These are phyloP conservation scores for Cornus florida DNA, from an alignment of 148 eudicot species.

Conservation along the genomic window DNA sequence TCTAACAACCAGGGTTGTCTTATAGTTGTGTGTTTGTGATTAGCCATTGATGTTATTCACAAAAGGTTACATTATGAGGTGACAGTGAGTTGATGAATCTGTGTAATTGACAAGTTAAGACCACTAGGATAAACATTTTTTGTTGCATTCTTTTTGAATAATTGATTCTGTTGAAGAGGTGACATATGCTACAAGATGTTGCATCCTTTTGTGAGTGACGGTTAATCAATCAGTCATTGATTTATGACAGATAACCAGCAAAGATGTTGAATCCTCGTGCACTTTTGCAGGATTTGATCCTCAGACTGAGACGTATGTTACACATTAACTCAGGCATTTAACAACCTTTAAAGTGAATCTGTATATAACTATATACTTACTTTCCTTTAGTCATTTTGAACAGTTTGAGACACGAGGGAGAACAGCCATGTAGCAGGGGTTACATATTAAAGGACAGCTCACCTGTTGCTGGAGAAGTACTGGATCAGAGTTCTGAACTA, in stretches of 20 bases:
- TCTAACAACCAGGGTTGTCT: background rate
- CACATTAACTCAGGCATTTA: background rate
- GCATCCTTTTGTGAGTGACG: too few relatives aligned
- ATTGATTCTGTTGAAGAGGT: background rate
- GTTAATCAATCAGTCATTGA: background rate
- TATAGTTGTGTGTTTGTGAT: background rate
- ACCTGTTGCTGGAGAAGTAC: background rate
- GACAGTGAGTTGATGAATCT: too few relatives aligned
- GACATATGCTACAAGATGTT: too few relatives aligned
- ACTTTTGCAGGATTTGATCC: background rate
- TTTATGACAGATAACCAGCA: background rate
- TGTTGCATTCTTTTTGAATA: background rate
- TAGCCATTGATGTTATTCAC: background rate
- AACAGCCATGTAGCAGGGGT: background rate
- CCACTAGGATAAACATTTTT: background rate
- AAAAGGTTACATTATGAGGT: too few relatives aligned
- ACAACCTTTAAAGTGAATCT: background rate
- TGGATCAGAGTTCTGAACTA: background rate
- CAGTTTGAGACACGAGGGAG: background rate
- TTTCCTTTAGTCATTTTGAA: background rate
- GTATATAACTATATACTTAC: background rate
- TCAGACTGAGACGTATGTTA: background rate
- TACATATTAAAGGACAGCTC: background rate
- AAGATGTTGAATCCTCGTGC: background rate
- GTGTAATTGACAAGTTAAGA: background rate